phyloP scores from a whole-genome alignment of 73 alveolate genomes.

The Paramecium sonneborni region DNA sequence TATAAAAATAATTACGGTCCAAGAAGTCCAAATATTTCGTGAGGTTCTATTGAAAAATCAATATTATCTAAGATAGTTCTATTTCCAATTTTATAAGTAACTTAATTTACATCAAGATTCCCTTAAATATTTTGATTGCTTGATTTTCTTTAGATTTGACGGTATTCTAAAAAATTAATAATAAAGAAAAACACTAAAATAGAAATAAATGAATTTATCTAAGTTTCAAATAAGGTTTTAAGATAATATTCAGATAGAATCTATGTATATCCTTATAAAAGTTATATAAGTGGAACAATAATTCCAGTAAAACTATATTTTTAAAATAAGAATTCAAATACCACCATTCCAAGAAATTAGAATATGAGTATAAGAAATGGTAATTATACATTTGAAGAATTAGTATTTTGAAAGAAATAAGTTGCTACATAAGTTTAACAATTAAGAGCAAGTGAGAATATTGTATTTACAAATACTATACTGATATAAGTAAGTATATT shows the following conservation, averaged over 20 bases:
- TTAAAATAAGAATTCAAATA: too few species aligned
- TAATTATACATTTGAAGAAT: background rate
- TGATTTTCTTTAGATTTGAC: background rate
- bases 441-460: background rate
- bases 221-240: too few species aligned
- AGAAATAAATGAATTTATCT: too few species aligned
- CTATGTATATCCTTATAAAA: too few species aligned
- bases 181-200: background rate
- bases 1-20: conserved; percentile 76
- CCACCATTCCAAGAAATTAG: too few species aligned
- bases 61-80: background rate
- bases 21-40: conserved; percentile 80
- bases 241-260: too few species aligned
- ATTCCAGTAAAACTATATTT: too few species aligned
- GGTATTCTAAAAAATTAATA: background rate
- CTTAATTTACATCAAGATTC: background rate
- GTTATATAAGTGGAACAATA: too few species aligned
- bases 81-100: background rate
- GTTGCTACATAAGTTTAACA: background rate
- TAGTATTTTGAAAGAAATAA: background rate
- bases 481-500: background rate
- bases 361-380: background rate
- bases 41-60: background rate
- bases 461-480: background rate
- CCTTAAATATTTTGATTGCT: background rate